A percentile compares a stretch with the other conserved stretches of the same genome.
Evolutionary conservation across 2,329 filamentous ascomycete genomes (phyloP).

Genomic region (Leptographium radiaticola): DNA sequence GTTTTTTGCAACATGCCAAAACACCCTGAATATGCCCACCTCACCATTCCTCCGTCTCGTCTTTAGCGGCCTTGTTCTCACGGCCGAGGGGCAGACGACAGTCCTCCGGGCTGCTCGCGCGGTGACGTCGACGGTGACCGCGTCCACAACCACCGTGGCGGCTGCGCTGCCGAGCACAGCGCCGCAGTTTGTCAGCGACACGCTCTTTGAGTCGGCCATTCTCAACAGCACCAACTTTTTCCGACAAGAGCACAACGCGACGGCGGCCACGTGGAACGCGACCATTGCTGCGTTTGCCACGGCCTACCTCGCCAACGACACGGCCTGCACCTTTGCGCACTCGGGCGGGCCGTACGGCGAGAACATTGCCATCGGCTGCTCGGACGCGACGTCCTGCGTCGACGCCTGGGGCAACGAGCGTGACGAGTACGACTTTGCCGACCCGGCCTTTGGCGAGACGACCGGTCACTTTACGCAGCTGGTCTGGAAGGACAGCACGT

Average conservation of each 20-base stretch:
- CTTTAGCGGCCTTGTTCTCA: too few relatives aligned
- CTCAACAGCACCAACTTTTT: constrained; percentile 56
- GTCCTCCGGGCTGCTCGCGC: too few relatives aligned
- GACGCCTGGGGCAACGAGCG: constrained; percentile 54
- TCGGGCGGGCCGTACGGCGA: constrained; percentile 55
- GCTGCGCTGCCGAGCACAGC: constrained; percentile 22
- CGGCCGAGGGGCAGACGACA: too few relatives aligned
- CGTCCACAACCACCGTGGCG: constrained; percentile 16
- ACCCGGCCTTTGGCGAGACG: constrained; percentile 40
- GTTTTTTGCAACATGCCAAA: too few relatives aligned
- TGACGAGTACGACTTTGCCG: constrained; percentile 41
- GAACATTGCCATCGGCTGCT: constrained; percentile 58
- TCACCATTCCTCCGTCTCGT: too few relatives aligned
- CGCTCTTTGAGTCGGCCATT: constrained; percentile 37
- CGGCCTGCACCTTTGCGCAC: constrained; percentile 37
- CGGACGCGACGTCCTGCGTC: constrained; percentile 41
- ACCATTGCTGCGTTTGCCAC: constrained; percentile 44
- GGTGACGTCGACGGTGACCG: too few relatives aligned
- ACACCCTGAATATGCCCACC: too few relatives aligned
- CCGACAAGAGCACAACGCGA: constrained; percentile 48
- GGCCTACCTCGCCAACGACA: constrained; percentile 29
- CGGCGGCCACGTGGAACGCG: constrained; percentile 47
- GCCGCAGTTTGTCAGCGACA: constrained; percentile 21
- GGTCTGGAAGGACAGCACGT: constrained; percentile 52
- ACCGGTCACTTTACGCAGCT: constrained; percentile 65